A percentile compares a stretch with the other conserved stretches of the same genome.
Conservation (phyloP, 2,329 filamentous ascomycete genomes). For the Grosmannia penicillata region DNA sequence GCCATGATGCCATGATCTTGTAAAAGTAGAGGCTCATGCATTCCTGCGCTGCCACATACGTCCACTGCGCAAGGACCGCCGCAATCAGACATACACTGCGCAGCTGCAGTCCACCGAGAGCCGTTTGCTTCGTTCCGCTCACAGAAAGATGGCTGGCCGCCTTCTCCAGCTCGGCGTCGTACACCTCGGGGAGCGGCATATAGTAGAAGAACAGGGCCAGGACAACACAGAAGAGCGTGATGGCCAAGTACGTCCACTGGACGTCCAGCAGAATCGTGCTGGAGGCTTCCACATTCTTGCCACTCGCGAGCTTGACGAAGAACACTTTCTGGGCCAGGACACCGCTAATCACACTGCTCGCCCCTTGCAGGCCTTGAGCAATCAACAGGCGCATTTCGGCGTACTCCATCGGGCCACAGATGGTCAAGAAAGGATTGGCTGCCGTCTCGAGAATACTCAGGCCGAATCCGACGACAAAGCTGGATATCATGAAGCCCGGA, state of each 20-base stretch:
- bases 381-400: constrained; percentile 62
- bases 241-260: constrained; percentile 76
- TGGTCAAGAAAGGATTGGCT: constrained; percentile 58
- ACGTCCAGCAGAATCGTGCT: constrained; percentile 51
- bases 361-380: constrained; percentile 63
- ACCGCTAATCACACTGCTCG: constrained; percentile 57
- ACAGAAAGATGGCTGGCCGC: constrained; percentile 32
- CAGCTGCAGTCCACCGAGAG: constrained; percentile 32
- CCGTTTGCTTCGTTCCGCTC: constrained; percentile 31
- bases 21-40: constrained; percentile 46
- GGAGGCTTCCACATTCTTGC: constrained; percentile 10
- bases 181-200: constrained; percentile 48
- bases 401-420: constrained; percentile 60
- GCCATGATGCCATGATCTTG: constrained; percentile 28
- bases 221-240: constrained; percentile 58
- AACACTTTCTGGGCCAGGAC: constrained; percentile 61
- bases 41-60: constrained; percentile 64
- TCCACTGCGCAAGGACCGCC: constrained; percentile 63
- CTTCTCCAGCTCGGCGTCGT: constrained; percentile 37
- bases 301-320: constrained; percentile 41
- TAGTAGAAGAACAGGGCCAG: constrained; percentile 57
- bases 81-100: constrained; percentile 47
- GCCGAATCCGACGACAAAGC: constrained; percentile 63
- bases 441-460: constrained; percentile 66
- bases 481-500: constrained; percentile 60